Base-by-base conservation (phyloP, 768 basidiomycete species). In the Russula sp. region DNA sequence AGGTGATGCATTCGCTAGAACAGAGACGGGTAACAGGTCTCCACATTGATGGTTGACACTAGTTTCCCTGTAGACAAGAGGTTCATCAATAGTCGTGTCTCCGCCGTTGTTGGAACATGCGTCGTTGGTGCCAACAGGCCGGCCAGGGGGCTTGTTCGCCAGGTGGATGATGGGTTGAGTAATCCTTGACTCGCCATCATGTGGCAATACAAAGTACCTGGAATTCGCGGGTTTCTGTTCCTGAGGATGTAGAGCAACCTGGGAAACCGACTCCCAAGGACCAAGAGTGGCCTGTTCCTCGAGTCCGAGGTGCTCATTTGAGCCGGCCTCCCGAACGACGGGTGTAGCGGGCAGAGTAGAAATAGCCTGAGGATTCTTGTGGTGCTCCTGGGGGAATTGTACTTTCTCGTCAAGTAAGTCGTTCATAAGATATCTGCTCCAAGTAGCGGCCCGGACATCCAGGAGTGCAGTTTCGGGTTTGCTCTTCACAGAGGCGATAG, bases 181-280 rank as follows among this genome's bases (percentile, higher is more conserved):
- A 46, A n/a, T 14, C n/a, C 20, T 34, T 5, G 20, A 20, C 34
- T 52, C 54, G 29, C 41, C 42, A 4, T 14, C 14, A 5, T 50
- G 43, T 36, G 47, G 36, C 32, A 61, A 58, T 20, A 64, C 60
- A 42, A 61, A 60, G 39, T 53, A 58, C 34, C 32, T 58, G 25
- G 67, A 56, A 25, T 32, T 29, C 14, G 36, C 10, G 18, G 38
- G 8, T 5, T 18, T n/a, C 29, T 18, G 20, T 18, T 38, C 18
- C 46, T 42, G 46, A 13, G 22, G 32, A 34, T 41, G 22, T 22
- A 57, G 18, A 32, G 43, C 63, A 45, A 72, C 60, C 66, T 83
- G 83, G 34, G 83, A 85, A 34, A 79, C 83, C 32, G 83, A 85
- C 54, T 85, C 77, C 8, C 80, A 85, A 10, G 83, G 79, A 36